phyloP scores from a whole-genome alignment of 176 grass and related monocot species.

The Carex kokanica region DNA sequence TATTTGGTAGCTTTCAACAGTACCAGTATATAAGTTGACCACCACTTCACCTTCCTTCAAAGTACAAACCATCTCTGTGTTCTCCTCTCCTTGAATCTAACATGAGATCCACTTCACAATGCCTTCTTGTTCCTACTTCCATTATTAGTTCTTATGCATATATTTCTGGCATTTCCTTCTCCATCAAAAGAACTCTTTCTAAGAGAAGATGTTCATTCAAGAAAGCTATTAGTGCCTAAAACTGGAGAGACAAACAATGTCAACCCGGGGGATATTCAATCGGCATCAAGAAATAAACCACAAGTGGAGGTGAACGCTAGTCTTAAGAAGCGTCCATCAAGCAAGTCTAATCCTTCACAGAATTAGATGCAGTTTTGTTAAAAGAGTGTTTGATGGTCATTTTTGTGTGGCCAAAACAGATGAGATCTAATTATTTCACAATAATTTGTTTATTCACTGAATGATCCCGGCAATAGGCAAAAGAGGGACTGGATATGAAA shows the following conservation, averaged over 20 bases:
- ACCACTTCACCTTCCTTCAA: slow-evolving; percentile 3
- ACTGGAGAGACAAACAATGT: slow-evolving; percentile 7
- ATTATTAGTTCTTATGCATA: slow-evolving; percentile 14
- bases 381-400: neutral
- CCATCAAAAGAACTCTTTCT: neutral
- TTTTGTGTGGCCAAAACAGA: neutral
- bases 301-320: slow-evolving; percentile 18
- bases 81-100: neutral
- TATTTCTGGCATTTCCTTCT: slow-evolving; percentile 14
- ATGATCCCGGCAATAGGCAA: neutral
- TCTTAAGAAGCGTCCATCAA: neutral
- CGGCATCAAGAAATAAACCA: neutral
- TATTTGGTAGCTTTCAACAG: slow-evolving; percentile 11
- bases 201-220: slow-evolving; percentile 8
- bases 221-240: slow-evolving; percentile 9
- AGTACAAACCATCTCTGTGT: slow-evolving; percentile 13
- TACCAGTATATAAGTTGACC: neutral
- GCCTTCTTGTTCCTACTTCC: neutral
- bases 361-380: slow-evolving; percentile 16
- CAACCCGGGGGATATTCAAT: neutral
- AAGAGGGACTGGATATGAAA: neutral
- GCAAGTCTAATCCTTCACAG: slow-evolving; percentile 24
- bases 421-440: slow-evolving; percentile 3
- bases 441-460: neutral
- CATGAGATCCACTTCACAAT: slow-evolving; percentile 11